phyloP scores from a whole-genome alignment of 2,329 filamentous ascomycete genomes.

The Blumeriella jaapii region DNA sequence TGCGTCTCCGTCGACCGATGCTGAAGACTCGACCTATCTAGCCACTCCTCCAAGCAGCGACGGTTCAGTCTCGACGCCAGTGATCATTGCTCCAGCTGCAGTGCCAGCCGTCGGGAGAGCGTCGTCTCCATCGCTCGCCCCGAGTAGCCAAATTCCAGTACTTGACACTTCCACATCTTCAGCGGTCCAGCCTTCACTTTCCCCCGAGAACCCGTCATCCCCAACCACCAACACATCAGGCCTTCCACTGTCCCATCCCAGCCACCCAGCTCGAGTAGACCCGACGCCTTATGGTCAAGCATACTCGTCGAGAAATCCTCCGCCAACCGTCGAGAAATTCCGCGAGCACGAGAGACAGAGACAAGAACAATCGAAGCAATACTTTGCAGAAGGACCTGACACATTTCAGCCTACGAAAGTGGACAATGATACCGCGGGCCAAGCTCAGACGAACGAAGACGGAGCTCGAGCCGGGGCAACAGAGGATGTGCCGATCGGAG shows the following conservation, averaged over 20 bases:
- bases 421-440: conserved; percentile 4
- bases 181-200: too few species aligned
- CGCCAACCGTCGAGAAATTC: conserved; percentile 18
- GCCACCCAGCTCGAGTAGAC: conserved; percentile 6
- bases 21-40: not conserved
- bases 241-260: not conserved
- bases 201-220: too few species aligned
- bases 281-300: conserved; percentile 13
- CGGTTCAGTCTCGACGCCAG: not conserved
- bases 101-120: too few species aligned
- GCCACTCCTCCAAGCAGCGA: not conserved
- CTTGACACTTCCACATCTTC: too few species aligned
- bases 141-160: too few species aligned
- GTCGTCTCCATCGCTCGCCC: too few species aligned
- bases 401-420: conserved; percentile 1
- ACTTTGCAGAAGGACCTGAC: conserved; percentile 10
- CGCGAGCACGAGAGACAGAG: conserved; percentile 8
- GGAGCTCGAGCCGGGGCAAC: conserved; percentile 12
- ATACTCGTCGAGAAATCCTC: conserved; percentile 18
- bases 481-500: conserved; percentile 16
- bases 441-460: conserved; percentile 3
- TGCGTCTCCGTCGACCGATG: not conserved
- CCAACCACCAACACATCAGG: too few species aligned
- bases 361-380: conserved; percentile 11
- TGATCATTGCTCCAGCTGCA: not conserved